A percentile compares a stretch with the other conserved stretches of the same genome.
These are phyloP conservation scores for Arbutus unedo DNA, from an alignment of 148 eudicot genomes.

Conservation along the genomic window DNA sequence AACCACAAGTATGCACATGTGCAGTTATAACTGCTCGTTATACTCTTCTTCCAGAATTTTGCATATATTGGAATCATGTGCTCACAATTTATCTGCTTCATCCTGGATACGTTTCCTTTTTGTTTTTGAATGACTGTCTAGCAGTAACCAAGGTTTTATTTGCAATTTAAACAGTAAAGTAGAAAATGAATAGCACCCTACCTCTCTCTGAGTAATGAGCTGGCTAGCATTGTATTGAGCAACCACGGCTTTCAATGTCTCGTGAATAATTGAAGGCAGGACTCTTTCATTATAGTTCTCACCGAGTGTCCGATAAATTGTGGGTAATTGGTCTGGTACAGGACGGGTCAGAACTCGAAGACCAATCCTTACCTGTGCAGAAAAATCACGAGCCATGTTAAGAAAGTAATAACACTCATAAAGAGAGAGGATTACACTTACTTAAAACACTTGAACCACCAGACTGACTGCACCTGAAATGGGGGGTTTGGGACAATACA, in stretches of 20 bases:
- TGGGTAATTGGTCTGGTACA: constrained; percentile 61
- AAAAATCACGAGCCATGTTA: neutral
- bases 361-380: constrained; percentile 74
- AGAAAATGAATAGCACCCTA: constrained; percentile 20
- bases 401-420: neutral
- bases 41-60: neutral
- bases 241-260: constrained; percentile 89
- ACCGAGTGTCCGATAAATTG: constrained; percentile 80
- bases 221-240: constrained; percentile 97
- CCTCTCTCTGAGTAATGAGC: constrained; percentile 96
- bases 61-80: neutral
- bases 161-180: neutral
- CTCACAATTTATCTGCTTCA: neutral
- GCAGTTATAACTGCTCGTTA: neutral
- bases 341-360: constrained; percentile 96
- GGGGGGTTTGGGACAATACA: neutral
- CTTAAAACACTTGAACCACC: neutral
- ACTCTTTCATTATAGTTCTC: constrained; percentile 85
- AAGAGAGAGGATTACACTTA: neutral
- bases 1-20: neutral
- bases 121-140: neutral
- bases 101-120: neutral
- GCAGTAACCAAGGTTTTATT: neutral
- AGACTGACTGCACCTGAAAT: neutral
- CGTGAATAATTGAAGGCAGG: constrained; percentile 82